Percentiles rank a stretch among this genome's conserved stretches.
These are phyloP conservation scores for Salix arbutifolia DNA, from an alignment of 345 rosid genomes.

Conservation along the genomic window DNA sequence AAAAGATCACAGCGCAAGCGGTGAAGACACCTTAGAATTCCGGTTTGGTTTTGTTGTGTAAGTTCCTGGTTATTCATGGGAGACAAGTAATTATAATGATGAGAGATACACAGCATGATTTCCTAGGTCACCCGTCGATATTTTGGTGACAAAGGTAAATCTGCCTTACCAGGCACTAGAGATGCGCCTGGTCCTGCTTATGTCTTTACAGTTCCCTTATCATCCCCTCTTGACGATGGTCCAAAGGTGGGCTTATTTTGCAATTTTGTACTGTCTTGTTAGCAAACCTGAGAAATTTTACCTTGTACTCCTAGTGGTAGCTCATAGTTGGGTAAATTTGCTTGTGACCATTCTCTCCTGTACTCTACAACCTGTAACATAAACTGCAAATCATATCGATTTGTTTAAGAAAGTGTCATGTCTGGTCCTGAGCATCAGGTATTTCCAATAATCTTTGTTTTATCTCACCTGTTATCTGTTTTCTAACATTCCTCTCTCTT, in stretches of 20 bases:
- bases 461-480: neutral
- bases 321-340: constrained; percentile 9
- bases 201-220: neutral
- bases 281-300: constrained; percentile 13
- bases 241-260: constrained; percentile 8
- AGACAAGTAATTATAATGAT: constrained; percentile 17
- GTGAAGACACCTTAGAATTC: constrained; percentile 17
- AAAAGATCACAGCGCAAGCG: constrained; percentile 45
- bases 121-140: neutral
- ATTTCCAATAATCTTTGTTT: neutral
- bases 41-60: neutral
- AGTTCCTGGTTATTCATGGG: neutral
- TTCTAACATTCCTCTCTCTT: neutral
- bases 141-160: neutral
- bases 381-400: constrained; percentile 15
- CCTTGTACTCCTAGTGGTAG: constrained; percentile 19
- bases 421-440: neutral
- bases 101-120: neutral
- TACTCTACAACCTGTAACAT: constrained; percentile 28
- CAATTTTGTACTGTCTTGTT: constrained; percentile 41
- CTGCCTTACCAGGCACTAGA: neutral
- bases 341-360: neutral
- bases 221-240: neutral
- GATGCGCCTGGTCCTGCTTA: constrained; percentile 1
- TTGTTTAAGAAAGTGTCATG: neutral